Evolutionary conservation across 179 eudicot genomes (phyloP).

Genomic region (Carnegiea gigantea): DNA sequence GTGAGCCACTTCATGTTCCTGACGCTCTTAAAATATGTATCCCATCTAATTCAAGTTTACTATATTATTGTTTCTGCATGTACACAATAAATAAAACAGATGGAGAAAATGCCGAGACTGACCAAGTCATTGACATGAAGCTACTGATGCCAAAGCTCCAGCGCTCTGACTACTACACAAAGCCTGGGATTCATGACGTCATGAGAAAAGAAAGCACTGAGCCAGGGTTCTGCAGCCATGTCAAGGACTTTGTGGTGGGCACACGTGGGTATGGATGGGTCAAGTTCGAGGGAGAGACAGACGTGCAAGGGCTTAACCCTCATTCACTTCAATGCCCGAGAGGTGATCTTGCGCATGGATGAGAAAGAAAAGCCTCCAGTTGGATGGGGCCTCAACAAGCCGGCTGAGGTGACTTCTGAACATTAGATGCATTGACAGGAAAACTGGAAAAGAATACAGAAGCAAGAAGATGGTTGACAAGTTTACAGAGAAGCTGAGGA

Average conservation of each 20-base stretch:
- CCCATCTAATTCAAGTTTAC: not conserved
- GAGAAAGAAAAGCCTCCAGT: conserved; percentile 61
- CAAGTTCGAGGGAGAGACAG: conserved; percentile 66
- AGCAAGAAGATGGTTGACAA: conserved; percentile 50
- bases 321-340: conserved; percentile 52
- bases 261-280: conserved; percentile 65
- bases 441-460: conserved; percentile 40
- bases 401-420: conserved; percentile 75
- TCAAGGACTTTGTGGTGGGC: conserved; percentile 73
- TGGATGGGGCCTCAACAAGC: conserved; percentile 78
- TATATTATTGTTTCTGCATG: not conserved
- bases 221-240: conserved; percentile 60
- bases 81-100: conserved; percentile 17
- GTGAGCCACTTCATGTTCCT: conserved; percentile 21
- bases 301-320: conserved; percentile 53
- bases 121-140: conserved; percentile 16
- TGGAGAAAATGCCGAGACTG: conserved; percentile 16
- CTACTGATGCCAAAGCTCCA: conserved; percentile 56
- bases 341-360: conserved; percentile 56
- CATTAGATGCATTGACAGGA: conserved; percentile 56
- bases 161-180: conserved; percentile 60
- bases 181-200: conserved; percentile 54
- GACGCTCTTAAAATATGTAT: not conserved
- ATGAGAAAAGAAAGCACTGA: conserved; percentile 46
- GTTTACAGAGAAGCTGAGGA: conserved; percentile 52